Conservation (phyloP, 23 red algal genomes). For the Chondrus crispus region DNA sequence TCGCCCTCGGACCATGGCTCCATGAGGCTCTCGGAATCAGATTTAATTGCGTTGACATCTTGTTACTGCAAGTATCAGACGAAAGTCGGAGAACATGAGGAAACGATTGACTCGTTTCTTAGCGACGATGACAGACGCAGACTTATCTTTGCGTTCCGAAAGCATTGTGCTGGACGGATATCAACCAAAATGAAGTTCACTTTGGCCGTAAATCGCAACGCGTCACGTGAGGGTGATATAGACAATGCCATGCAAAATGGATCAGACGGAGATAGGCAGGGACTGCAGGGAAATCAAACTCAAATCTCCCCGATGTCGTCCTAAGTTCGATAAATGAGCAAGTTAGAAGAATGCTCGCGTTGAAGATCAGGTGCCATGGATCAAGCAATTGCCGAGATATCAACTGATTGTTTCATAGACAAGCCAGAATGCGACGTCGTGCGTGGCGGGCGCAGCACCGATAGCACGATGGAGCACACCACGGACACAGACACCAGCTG, state of each 20-base stretch:
- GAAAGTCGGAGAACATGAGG: conserved; percentile 53
- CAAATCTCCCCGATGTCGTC: conserved; percentile 39
- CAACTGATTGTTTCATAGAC: conserved; percentile 16
- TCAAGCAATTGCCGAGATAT: conserved; percentile 40
- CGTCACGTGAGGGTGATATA: neutral
- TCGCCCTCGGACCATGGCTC: no score
- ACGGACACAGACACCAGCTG: no score
- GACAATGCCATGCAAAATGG: no score
- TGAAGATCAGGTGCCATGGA: conserved; percentile 49
- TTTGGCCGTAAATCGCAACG: neutral
- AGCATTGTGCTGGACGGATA: conserved; percentile 43
- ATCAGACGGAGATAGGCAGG: no score
- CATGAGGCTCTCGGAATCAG: conserved; percentile 36
- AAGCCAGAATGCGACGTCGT: no score
- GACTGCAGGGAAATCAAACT: no score
- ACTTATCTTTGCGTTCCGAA: conserved; percentile 47
- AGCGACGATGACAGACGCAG: conserved; percentile 36
- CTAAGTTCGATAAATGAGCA: conserved; percentile 31
- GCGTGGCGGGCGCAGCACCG: no score
- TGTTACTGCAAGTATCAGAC: conserved; percentile 47
- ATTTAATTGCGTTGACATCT: conserved; percentile 43
- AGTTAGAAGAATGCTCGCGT: conserved; percentile 30
- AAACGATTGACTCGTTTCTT: conserved; percentile 43
- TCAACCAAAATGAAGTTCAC: neutral
- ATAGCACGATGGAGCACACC: no score